Conservation (phyloP, 495 filamentous ascomycete genomes). For the Margaritispora aquatica region DNA sequence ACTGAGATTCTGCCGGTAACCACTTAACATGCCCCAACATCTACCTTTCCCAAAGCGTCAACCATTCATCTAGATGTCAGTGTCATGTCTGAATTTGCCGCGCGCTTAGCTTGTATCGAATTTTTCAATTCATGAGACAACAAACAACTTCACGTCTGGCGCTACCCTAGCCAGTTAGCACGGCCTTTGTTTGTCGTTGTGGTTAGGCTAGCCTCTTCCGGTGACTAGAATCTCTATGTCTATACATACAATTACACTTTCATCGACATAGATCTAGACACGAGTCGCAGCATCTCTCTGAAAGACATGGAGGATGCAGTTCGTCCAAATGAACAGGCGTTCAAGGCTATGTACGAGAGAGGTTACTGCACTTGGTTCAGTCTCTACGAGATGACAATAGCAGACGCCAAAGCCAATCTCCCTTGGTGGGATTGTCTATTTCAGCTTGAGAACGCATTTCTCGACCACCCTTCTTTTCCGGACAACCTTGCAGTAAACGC, state of each 20-base stretch:
- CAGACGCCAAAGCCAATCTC: constrained; percentile 7
- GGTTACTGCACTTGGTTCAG: constrained; percentile 20
- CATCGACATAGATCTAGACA: background rate
- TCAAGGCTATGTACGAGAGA: constrained; percentile 21
- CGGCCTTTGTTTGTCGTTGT: constrained; percentile 1
- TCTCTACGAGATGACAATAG: constrained; percentile 12
- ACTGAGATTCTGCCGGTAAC: no score
- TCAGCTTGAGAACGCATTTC: constrained; percentile 14
- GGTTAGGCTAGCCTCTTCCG: background rate
- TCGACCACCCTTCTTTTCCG: constrained; percentile 20
- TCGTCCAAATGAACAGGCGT: constrained; percentile 17
- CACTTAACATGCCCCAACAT: no score
- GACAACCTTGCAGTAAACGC: constrained; percentile 12
- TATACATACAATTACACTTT: constrained; percentile 1
- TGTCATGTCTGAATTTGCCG: no score
- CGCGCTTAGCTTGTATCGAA: no score
- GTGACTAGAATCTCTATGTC: background rate
- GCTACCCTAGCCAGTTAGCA: constrained; percentile 1
- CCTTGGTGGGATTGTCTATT: constrained; percentile 18
- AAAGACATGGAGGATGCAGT: constrained; percentile 21
- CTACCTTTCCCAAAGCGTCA: no score
- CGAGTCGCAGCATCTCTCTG: background rate
- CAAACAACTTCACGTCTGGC: no score
- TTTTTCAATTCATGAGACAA: no score
- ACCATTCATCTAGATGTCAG: no score